These are phyloP conservation scores for Scopulariopsis brevicaulis DNA, from an alignment of 2,329 filamentous ascomycete genomes.

Conservation along the genomic window DNA sequence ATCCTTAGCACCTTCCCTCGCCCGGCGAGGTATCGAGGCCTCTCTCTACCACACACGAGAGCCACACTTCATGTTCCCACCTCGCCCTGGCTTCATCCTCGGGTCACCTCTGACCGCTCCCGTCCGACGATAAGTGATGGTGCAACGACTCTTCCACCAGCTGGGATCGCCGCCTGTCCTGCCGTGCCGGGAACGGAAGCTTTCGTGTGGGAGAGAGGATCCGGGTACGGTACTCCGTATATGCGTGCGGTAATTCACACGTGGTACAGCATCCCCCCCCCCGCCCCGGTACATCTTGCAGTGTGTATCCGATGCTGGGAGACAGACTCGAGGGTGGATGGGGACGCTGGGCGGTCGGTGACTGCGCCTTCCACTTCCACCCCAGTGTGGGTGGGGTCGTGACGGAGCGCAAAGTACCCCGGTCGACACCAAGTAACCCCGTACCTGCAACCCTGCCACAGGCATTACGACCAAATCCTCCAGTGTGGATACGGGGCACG, in stretches of 20 bases:
- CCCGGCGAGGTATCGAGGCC: not conserved
- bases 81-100: too few relatives aligned
- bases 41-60: not conserved
- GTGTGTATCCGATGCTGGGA: not conserved
- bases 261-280: not conserved
- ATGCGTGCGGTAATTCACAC: not conserved
- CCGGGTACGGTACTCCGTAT: not conserved
- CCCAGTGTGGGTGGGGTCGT: conserved; percentile 1
- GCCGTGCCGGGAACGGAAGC: not conserved
- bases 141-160: not conserved
- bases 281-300: not conserved
- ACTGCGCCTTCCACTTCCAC: conserved; percentile 2
- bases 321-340: not conserved
- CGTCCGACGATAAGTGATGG: too few relatives aligned
- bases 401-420: not conserved
- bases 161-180: not conserved
- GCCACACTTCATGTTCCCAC: not conserved
- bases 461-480: not conserved
- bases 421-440: not conserved
- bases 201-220: not conserved
- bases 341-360: not conserved
- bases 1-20: not conserved
- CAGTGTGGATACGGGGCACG: not conserved
- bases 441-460: not conserved
- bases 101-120: too few relatives aligned